Conservation (phyloP, 148 eudicot genomes). For the Cornus controversa region DNA sequence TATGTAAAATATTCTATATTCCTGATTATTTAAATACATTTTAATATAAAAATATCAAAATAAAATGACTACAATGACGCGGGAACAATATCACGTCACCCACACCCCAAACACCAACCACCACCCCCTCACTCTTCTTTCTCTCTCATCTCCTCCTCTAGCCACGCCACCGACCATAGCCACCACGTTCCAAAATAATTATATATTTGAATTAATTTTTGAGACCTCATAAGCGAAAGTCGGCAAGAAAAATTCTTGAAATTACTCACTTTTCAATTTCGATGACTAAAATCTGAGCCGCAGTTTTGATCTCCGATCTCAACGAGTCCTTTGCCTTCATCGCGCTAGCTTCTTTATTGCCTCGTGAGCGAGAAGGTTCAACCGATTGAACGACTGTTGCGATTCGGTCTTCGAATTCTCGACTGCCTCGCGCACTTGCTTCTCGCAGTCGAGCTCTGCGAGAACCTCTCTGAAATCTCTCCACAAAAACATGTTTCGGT, state of each 20-base stretch:
- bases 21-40: too few relatives aligned
- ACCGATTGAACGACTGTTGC: constrained; percentile 60
- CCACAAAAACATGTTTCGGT: constrained; percentile 50
- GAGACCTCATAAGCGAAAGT: too few relatives aligned
- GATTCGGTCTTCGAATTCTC: constrained; percentile 69
- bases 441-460: constrained; percentile 85
- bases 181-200: too few relatives aligned
- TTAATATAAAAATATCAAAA: too few relatives aligned
- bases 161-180: too few relatives aligned
- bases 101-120: too few relatives aligned
- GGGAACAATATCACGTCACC: too few relatives aligned
- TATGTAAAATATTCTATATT: too few relatives aligned
- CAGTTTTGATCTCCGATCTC: constrained; percentile 69
- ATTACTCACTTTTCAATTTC: constrained; percentile 75
- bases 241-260: constrained; percentile 70
- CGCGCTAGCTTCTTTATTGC: constrained; percentile 86
- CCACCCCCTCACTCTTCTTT: too few relatives aligned
- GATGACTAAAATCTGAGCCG: constrained; percentile 76
- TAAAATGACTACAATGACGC: too few relatives aligned
- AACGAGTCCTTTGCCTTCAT: constrained; percentile 57
- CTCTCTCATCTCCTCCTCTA: too few relatives aligned
- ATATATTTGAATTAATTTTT: too few relatives aligned
- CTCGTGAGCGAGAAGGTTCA: constrained; percentile 73
- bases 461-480: constrained; percentile 57
- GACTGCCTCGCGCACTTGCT: constrained; percentile 48